Conservation (phyloP, 2,329 filamentous ascomycete species). For the Arachnopeziza araneosa region DNA sequence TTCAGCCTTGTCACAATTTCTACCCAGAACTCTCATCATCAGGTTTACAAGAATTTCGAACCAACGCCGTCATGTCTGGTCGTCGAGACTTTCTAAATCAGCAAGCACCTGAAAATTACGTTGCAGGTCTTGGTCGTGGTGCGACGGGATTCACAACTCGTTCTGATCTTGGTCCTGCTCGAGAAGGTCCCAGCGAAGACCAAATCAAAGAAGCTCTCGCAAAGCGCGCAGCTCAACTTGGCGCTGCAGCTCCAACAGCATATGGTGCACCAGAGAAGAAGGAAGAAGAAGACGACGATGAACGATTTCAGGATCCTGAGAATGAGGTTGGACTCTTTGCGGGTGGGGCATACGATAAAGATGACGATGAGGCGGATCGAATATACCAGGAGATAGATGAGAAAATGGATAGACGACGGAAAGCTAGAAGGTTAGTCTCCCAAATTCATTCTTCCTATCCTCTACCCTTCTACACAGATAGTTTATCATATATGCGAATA, state of each 20-base stretch:
- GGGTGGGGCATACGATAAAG: slow-evolving; percentile 91
- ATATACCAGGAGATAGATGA: slow-evolving; percentile 96
- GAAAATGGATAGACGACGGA: slow-evolving; percentile 88
- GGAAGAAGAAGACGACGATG: slow-evolving; percentile 66
- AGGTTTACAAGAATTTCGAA: not conserved
- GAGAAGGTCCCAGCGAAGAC: slow-evolving; percentile 93
- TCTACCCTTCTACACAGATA: slow-evolving; percentile 40
- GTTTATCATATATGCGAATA: slow-evolving; percentile 63
- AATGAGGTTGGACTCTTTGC: slow-evolving; percentile 96
- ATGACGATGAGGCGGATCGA: slow-evolving; percentile 94
- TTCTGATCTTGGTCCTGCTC: slow-evolving; percentile 89
- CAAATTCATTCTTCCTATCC: slow-evolving; percentile 19
- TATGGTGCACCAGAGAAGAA: slow-evolving; percentile 56
- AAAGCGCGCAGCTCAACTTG: slow-evolving; percentile 82
- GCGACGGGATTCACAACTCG: slow-evolving; percentile 97
- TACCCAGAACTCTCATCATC: not conserved
- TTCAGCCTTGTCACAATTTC: not conserved
- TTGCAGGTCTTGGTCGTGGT: slow-evolving; percentile 94
- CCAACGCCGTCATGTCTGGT: slow-evolving; percentile 27
- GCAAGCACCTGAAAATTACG: slow-evolving; percentile 79
- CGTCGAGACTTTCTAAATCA: slow-evolving; percentile 86
- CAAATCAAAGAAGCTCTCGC: slow-evolving; percentile 97
- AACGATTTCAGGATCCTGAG: slow-evolving; percentile 90
- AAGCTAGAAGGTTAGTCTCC: slow-evolving; percentile 73
- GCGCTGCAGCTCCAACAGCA: slow-evolving; percentile 63